These are phyloP conservation scores for Poronia punctata DNA, from an alignment of 495 filamentous ascomycete genomes.

Conservation along the genomic window DNA sequence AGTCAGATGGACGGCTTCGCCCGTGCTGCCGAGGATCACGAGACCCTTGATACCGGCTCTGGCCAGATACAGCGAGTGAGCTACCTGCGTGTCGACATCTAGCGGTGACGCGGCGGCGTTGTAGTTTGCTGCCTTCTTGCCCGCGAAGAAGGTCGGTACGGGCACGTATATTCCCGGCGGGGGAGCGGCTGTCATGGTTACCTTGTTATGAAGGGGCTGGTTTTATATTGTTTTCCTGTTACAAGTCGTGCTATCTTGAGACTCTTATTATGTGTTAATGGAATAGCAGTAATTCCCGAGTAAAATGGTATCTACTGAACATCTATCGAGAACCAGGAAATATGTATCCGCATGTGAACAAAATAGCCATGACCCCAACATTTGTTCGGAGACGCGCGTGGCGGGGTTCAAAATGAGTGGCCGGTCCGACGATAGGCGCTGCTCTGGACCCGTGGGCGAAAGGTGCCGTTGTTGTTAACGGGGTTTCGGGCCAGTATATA, in stretches of 20 bases:
- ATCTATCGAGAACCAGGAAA: not conserved
- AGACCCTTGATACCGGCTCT: conserved; percentile 54
- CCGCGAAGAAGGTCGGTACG: conserved; percentile 37
- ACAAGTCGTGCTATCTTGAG: too few relatives aligned
- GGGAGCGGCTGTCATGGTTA: conserved; percentile 19
- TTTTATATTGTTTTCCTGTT: too few relatives aligned
- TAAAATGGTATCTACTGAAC: not conserved
- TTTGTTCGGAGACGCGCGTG: conserved; percentile 1
- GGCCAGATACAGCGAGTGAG: conserved; percentile 58
- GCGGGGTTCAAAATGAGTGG: conserved; percentile 3
- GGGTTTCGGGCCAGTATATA: conserved; percentile 11
- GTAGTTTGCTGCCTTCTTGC: conserved; percentile 19
- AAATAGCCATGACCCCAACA: not conserved
- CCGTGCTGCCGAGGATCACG: conserved; percentile 60
- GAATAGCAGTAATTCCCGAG: too few relatives aligned
- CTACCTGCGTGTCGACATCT: conserved; percentile 50
- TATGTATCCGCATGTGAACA: not conserved
- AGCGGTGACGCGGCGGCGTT: conserved; percentile 21
- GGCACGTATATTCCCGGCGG: conserved; percentile 39
- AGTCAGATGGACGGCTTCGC: conserved; percentile 61
- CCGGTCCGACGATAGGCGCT: too few relatives aligned
- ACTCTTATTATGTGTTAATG: too few relatives aligned
- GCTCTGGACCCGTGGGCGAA: too few relatives aligned
- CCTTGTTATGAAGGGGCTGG: not conserved
- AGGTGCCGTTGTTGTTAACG: too few relatives aligned